Evolutionary conservation across 78 protist genomes (phyloP).

Genomic region (slime mould (Dictyostelium discoideum)): DNA sequence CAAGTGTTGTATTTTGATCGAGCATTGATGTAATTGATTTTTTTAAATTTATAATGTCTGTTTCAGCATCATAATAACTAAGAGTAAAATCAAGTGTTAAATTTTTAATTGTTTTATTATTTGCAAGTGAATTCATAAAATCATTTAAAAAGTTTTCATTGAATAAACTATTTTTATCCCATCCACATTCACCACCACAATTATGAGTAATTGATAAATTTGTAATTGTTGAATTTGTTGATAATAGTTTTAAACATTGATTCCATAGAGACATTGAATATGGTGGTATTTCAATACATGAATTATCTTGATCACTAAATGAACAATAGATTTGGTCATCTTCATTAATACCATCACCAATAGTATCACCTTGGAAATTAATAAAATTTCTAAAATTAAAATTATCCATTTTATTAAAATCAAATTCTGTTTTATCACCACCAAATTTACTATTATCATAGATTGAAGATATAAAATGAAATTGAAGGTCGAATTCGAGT

Average conservation of each 20-base stretch:
- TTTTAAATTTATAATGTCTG: too few species aligned
- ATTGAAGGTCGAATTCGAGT: neutral
- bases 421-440: neutral
- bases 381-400: neutral
- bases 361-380: too few species aligned
- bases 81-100: neutral
- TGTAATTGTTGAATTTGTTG: neutral
- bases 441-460: neutral
- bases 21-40: neutral
- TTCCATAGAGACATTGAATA: neutral
- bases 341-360: neutral
- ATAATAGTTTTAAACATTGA: conserved; percentile 2
- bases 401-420: conserved; percentile 11
- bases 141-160: neutral
- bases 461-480: neutral
- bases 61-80: too few species aligned
- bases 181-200: neutral
- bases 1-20: neutral
- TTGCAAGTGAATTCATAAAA: neutral
- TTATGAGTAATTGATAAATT: neutral
- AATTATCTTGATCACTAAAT: neutral
- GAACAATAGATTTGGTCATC: conserved; percentile 17
- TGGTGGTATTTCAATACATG: neutral
- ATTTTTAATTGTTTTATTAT: neutral
- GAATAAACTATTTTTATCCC: neutral